Evolutionary conservation across 1,139 yeast species (phyloP).

Genomic region (Saccharomyces hybrid): DNA sequence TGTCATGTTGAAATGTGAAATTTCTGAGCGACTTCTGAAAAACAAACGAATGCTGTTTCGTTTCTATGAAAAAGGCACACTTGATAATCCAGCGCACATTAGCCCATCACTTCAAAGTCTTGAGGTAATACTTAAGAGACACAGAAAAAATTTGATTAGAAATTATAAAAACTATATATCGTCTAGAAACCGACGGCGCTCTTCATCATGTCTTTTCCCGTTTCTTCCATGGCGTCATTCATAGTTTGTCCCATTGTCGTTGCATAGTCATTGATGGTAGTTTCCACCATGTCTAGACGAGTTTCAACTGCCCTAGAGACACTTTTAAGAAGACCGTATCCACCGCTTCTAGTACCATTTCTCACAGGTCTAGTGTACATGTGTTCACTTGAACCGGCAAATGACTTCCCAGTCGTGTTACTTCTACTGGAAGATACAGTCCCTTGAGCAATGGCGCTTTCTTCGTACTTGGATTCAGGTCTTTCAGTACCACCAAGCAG

Average conservation of each 20-base stretch:
- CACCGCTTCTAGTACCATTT: conserved; percentile 41
- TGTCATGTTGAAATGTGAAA: neutral
- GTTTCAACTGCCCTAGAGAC: conserved; percentile 45
- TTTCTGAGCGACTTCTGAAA: neutral
- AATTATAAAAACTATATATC: neutral
- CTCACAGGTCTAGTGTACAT: too few species aligned
- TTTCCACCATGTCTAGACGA: conserved; percentile 50
- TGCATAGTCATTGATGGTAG: too few species aligned
- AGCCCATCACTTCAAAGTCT: too few species aligned
- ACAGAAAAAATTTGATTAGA: neutral
- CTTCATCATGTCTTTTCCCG: conserved; percentile 41
- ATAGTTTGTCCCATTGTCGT: conserved; percentile 50
- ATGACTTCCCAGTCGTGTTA: conserved; percentile 9
- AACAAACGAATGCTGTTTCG: too few species aligned
- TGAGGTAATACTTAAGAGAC: neutral
- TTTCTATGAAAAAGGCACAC: too few species aligned
- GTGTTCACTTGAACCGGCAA: conserved; percentile 23
- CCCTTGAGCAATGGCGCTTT: conserved; percentile 49
- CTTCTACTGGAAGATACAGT: conserved; percentile 38
- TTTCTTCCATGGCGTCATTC: conserved; percentile 46
- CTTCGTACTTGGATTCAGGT: too few species aligned
- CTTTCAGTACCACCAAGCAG: conserved; percentile 57
- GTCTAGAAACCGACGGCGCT: conserved; percentile 47
- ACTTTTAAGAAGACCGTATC: conserved; percentile 33
- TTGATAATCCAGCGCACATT: too few species aligned